Percentiles rank a stretch among this genome's conserved stretches.
phyloP scores from a whole-genome alignment of 2,329 filamentous ascomycete genomes.

The Talaromyces sp. region DNA sequence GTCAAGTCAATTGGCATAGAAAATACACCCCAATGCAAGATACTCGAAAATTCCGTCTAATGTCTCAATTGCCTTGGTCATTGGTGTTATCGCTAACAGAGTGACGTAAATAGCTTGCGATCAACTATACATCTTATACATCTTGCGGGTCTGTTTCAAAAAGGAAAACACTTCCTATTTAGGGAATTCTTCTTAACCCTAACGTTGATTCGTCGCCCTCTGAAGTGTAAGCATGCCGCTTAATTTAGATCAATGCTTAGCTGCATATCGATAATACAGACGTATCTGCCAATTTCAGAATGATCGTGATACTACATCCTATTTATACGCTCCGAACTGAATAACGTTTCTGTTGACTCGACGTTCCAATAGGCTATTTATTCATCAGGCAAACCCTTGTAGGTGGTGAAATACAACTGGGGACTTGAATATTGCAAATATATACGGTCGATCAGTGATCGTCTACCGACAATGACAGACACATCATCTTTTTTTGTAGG shows the following conservation, averaged over 20 bases:
- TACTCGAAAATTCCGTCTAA: neutral
- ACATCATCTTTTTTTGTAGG: constrained; percentile 18
- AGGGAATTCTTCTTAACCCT: neutral
- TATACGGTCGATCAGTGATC: neutral
- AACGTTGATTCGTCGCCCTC: neutral
- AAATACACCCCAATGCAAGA: neutral
- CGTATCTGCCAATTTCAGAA: neutral
- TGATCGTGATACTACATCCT: neutral
- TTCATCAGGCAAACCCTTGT: neutral
- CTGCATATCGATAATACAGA: neutral
- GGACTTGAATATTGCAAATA: neutral
- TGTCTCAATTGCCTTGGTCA: neutral
- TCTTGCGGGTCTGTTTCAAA: neutral
- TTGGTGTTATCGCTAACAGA: neutral
- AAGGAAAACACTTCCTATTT: constrained; percentile 8
- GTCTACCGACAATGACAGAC: neutral
- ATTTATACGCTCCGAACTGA: neutral
- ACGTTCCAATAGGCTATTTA: neutral
- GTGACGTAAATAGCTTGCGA: neutral
- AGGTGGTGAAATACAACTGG: neutral
- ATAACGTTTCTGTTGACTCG: neutral
- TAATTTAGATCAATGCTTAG: neutral
- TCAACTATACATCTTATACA: neutral
- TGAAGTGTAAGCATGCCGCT: neutral
- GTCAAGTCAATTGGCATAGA: neutral